A percentile compares a stretch with the other conserved stretches of the same genome.
Conservation (phyloP, 768 basidiomycete species). For the Collybia sp. region DNA sequence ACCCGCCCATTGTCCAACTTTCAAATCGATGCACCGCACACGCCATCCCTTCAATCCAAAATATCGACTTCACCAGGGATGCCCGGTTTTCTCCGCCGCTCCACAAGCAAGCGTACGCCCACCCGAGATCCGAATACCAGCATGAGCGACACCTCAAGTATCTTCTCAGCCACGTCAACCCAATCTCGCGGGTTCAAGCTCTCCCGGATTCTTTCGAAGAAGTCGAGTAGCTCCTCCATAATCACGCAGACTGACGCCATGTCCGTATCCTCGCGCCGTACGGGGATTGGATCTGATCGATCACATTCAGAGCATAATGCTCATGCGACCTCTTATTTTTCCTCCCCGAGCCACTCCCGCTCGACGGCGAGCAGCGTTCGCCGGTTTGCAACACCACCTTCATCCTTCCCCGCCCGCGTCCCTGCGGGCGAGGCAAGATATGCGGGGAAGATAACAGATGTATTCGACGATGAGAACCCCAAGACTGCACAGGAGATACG, state of each 20-base stretch:
- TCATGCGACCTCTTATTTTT: conserved; percentile 7
- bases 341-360: conserved; percentile 31
- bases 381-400: conserved; percentile 47
- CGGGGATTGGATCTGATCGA: conserved; percentile 19
- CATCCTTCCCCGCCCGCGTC: conserved; percentile 43
- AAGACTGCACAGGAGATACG: conserved; percentile 61
- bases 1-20: conserved; percentile 35
- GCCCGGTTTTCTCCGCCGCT: conserved; percentile 48
- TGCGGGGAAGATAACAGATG: conserved; percentile 30
- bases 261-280: conserved; percentile 41
- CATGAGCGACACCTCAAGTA: conserved; percentile 41
- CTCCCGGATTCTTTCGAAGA: conserved; percentile 36
- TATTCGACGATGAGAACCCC: conserved; percentile 52
- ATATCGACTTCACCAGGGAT: conserved; percentile 48
- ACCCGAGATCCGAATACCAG: conserved; percentile 31
- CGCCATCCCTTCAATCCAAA: conserved; percentile 50
- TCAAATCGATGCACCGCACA: conserved; percentile 36
- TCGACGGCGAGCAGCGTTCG: conserved; percentile 41
- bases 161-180: conserved; percentile 32
- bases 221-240: conserved; percentile 46
- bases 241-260: conserved; percentile 35
- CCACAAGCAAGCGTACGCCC: conserved; percentile 28
- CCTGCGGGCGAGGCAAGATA: conserved; percentile 33
- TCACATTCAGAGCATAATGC: conserved; percentile 18
- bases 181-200: conserved; percentile 35